Percentiles rank a stretch among this genome's conserved stretches.
Conservation (phyloP, 2,329 filamentous ascomycete species). For the Chrysoporthe deuterocubensis region DNA sequence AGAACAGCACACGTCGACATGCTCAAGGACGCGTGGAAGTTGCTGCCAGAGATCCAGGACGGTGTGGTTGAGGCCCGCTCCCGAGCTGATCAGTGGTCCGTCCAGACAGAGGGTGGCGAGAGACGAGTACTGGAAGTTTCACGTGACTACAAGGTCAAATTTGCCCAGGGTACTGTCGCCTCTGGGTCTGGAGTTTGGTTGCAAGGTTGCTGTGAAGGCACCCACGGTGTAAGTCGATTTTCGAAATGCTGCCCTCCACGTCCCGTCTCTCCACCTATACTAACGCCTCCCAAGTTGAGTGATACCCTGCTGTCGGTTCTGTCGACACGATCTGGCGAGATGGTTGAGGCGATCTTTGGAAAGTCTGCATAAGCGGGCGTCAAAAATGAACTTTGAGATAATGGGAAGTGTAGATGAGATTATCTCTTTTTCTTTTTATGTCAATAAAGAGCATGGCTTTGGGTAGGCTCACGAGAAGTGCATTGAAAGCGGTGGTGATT, state of each 20-base stretch:
- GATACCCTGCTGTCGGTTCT: slow-evolving; percentile 82
- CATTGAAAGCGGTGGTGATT: slow-evolving; percentile 11
- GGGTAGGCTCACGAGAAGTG: slow-evolving; percentile 3
- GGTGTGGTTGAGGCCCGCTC: slow-evolving; percentile 28
- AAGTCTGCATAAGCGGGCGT: slow-evolving; percentile 26
- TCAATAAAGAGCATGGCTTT: slow-evolving; percentile 3
- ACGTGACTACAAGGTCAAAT: slow-evolving; percentile 79
- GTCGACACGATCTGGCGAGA: slow-evolving; percentile 74
- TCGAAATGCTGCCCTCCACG: neutral
- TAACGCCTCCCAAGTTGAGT: slow-evolving; percentile 61
- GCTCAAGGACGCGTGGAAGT: slow-evolving; percentile 65
- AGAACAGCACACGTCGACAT: slow-evolving; percentile 79
- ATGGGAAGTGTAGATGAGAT: neutral
- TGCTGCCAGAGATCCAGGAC: slow-evolving; percentile 60
- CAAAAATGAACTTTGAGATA: neutral
- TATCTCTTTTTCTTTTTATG: neutral
- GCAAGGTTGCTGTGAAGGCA: slow-evolving; percentile 91
- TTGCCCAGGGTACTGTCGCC: slow-evolving; percentile 70
- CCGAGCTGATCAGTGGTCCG: slow-evolving; percentile 23
- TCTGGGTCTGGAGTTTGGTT: slow-evolving; percentile 81
- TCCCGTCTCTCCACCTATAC: slow-evolving; percentile 18
- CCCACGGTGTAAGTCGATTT: slow-evolving; percentile 76
- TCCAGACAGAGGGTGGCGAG: slow-evolving; percentile 28
- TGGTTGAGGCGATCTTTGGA: slow-evolving; percentile 76
- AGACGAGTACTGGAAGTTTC: slow-evolving; percentile 65